Evolutionary conservation across 2,329 filamentous ascomycete species (phyloP), one percentile per base, ranked within the genome.

Genomic region (Coniochaeta sp.): DNA sequence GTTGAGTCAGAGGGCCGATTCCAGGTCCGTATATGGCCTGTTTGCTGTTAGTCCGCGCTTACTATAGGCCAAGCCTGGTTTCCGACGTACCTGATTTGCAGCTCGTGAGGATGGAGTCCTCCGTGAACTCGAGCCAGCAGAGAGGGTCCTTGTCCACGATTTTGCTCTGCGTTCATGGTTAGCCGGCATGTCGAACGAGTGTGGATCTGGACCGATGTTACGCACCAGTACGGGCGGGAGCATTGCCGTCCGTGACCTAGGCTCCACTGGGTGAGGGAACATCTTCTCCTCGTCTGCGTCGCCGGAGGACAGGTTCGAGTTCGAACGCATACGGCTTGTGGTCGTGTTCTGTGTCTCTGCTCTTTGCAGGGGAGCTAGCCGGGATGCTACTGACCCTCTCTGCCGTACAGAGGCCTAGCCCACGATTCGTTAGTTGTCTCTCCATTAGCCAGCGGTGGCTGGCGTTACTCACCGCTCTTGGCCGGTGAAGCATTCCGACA

Each of bases 401-500:
- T 89, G 82, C 62, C 83, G 77, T 50, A 82, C 79, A 12, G 82
- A 84, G 54, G 79, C 76, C 79, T 83, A 60, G 22, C 22, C 19
- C 42, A 10, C 10, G 9, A 19, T 47, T 12, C 10, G 42, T 47
- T 47, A 47, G 42, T 12, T 7, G 56, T 28, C 59, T 42, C 52
- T 30, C 42, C 58, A n/a, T n/a, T n/a, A 4, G 56, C 28, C 56
- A 30, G 22, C 67, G 58, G 24, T 64, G 66, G 62, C 64, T 63
- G 65, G 68, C 34, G 63, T 57, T 58, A 83, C 89, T 70, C 77
- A 92, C 89, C 34, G 67, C 68, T 66, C 93, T 93, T 22, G 95
- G 93, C 62, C 93, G 84, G 73, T 96, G 90, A 67, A 99, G 81
- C 93, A 98, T 98, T 67, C 92, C 92, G 47, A 96, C 91, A 65